Conservation (phyloP, 768 basidiomycete species). For the Auriscalpium vulgare region DNA sequence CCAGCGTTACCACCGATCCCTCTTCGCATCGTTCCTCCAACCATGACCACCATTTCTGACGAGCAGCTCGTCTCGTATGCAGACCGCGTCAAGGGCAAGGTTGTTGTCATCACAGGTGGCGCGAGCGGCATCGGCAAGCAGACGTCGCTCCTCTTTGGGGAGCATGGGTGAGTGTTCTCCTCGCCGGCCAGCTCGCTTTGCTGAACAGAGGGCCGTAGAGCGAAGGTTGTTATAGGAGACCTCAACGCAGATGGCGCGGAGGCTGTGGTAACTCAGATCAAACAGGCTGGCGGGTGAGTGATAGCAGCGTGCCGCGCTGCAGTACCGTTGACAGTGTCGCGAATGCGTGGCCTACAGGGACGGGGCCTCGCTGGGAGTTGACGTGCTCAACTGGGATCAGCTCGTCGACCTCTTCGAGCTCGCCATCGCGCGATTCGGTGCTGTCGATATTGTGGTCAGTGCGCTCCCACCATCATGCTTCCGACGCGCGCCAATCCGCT, state of each 20-base stretch:
- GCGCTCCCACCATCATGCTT: constrained; percentile 9
- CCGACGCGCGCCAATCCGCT: background rate
- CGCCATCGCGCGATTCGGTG: constrained; percentile 36
- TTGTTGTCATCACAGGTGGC: background rate
- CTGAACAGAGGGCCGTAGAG: constrained; percentile 23
- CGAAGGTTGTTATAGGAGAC: constrained; percentile 49
- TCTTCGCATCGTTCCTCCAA: no score
- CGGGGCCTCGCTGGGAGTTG: constrained; percentile 35
- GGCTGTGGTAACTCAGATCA: constrained; percentile 33
- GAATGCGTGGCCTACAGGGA: constrained; percentile 22
- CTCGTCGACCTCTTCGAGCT: constrained; percentile 44
- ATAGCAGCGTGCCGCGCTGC: constrained; percentile 5
- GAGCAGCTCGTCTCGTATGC: background rate
- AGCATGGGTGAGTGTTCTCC: constrained; percentile 32
- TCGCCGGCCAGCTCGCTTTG: no score
- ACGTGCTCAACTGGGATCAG: constrained; percentile 49
- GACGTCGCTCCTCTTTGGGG: constrained; percentile 41
- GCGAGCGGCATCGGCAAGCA: constrained; percentile 42
- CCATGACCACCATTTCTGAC: background rate
- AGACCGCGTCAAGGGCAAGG: background rate
- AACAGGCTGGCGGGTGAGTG: constrained; percentile 34
- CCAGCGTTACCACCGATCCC: no score
- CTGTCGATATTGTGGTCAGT: constrained; percentile 45
- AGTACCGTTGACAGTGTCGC: background rate
- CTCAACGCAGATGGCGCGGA: constrained; percentile 33